A percentile compares a stretch with the other conserved stretches of the same genome.
These are phyloP conservation scores for Nakazawaea wyomingensis DNA, from an alignment of 805 yeast species.

Conservation along the genomic window DNA sequence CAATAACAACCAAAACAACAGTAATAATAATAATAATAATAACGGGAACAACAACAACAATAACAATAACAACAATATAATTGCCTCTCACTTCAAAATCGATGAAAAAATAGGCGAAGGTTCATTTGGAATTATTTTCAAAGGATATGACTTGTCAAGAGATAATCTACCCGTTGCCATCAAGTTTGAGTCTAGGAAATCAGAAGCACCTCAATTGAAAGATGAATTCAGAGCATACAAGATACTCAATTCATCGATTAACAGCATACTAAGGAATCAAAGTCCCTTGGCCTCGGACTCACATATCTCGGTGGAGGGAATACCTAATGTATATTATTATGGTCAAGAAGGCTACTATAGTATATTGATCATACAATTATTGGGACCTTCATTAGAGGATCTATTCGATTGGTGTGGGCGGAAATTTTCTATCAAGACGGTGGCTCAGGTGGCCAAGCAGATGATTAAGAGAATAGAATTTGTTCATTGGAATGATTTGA, in stretches of 20 bases:
- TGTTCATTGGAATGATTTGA: constrained; percentile 71
- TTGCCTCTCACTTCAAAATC: constrained; percentile 65
- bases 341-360: constrained; percentile 84
- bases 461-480: constrained; percentile 70
- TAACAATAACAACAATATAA: constrained; percentile 22
- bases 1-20: constrained; percentile 17
- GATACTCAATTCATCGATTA: constrained; percentile 53
- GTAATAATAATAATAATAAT: constrained; percentile 17
- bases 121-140: constrained; percentile 79
- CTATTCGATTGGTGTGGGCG: constrained; percentile 87
- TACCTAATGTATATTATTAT: constrained; percentile 79
- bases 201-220: constrained; percentile 79
- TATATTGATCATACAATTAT: constrained; percentile 67
- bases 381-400: constrained; percentile 83
- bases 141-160: constrained; percentile 69
- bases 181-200: constrained; percentile 74
- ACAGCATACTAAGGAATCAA: constrained; percentile 20
- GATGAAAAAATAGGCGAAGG: constrained; percentile 88
- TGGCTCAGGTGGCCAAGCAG: constrained; percentile 69
- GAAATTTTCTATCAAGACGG: constrained; percentile 64
- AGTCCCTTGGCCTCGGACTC: constrained; percentile 8
- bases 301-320: constrained; percentile 41
- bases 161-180: constrained; percentile 62
- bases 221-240: constrained; percentile 79
- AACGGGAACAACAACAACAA: background rate